Evolutionary conservation across 805 yeast species (phyloP).

Genomic region (Pichia eremophila): DNA sequence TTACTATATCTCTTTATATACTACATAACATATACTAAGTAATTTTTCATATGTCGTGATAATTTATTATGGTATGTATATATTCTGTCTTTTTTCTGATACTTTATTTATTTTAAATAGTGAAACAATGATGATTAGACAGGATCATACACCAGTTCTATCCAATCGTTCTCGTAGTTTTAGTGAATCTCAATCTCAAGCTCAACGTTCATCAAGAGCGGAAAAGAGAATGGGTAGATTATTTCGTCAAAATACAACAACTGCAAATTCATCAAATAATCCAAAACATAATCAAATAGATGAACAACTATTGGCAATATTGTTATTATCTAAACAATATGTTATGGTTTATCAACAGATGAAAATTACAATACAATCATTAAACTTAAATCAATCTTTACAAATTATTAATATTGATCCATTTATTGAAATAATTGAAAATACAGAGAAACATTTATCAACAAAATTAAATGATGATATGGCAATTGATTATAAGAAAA

Average conservation of each 20-base stretch:
- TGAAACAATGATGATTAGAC: neutral
- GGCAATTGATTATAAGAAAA: neutral
- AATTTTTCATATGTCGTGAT: neutral
- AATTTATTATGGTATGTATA: neutral
- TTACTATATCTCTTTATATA: too few relatives aligned
- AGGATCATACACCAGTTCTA: neutral
- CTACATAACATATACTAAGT: too few relatives aligned
- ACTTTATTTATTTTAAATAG: neutral
- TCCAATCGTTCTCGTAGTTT: slow-evolving; percentile 20
- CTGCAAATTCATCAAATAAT: slow-evolving; percentile 5
- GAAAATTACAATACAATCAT: neutral
- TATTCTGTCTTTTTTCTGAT: neutral
- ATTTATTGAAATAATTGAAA: neutral
- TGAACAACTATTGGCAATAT: neutral
- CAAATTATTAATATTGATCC: neutral
- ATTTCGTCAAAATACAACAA: slow-evolving; percentile 19
- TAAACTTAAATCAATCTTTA: neutral
- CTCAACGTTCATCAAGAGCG: slow-evolving; percentile 16
- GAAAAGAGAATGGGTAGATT: slow-evolving; percentile 28
- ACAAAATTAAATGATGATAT: neutral
- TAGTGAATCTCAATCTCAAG: slow-evolving; percentile 20
- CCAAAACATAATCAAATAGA: neutral
- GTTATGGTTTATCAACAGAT: neutral
- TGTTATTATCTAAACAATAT: neutral
- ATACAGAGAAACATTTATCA: neutral